These are phyloP conservation scores for Stenocarpella maydis DNA, from an alignment of 2,329 filamentous ascomycete species.

Conservation along the genomic window DNA sequence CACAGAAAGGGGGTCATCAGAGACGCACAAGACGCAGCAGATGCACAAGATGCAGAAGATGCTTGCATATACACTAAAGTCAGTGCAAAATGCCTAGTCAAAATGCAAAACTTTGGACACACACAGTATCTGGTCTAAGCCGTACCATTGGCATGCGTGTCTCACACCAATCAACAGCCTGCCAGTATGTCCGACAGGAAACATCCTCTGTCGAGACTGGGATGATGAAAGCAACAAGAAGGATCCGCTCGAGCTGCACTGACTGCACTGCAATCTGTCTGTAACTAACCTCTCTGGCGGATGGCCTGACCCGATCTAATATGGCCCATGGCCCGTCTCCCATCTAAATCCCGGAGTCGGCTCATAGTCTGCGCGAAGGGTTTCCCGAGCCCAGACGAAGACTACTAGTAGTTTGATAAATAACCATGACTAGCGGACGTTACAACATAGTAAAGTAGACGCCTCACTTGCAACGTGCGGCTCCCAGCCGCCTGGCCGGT, in stretches of 20 bases:
- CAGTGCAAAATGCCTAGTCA: too few species aligned
- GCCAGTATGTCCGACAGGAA: background rate
- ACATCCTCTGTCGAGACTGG: background rate
- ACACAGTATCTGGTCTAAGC: background rate
- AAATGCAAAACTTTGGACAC: too few species aligned
- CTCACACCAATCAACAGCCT: conserved; percentile 14
- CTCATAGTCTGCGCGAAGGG: conserved; percentile 3
- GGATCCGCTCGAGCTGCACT: too few species aligned
- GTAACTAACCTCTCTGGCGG: background rate
- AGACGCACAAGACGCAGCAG: background rate
- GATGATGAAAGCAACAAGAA: too few species aligned
- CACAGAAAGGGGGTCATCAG: conserved; percentile 14
- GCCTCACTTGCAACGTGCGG: conserved; percentile 2
- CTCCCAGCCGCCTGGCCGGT: background rate
- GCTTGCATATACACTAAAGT: background rate
- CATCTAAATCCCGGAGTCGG: conserved; percentile 8
- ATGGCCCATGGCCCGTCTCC: conserved; percentile 8
- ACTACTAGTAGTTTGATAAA: too few species aligned
- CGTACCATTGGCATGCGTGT: conserved; percentile 11
- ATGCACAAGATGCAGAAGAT: background rate
- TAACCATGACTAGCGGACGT: too few species aligned
- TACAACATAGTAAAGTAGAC: background rate
- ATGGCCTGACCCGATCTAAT: conserved; percentile 1
- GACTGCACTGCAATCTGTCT: background rate
- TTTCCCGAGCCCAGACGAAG: background rate